Percentiles rank a stretch among this genome's conserved stretches.
phyloP scores from a whole-genome alignment of 441 rosid genomes.

The Corymbia calophylla region DNA sequence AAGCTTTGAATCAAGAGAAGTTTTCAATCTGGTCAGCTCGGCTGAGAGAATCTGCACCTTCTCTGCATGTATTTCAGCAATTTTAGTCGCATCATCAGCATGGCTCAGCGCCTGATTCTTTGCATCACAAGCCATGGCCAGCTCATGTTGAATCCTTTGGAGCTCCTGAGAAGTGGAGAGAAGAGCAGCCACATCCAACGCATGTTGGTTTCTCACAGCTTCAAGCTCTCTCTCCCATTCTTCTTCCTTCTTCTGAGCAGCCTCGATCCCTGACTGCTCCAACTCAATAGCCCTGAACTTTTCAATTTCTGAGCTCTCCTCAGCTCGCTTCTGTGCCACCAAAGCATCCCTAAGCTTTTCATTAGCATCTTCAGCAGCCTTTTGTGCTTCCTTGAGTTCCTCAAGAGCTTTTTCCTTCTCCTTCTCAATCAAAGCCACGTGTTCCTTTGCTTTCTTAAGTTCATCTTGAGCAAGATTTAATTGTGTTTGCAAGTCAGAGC shows the following conservation, averaged over 20 bases:
- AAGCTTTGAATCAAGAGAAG: constrained; percentile 53
- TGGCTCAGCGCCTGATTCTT: constrained; percentile 74
- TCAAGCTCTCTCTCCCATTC: constrained; percentile 70
- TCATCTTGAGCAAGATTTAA: constrained; percentile 62
- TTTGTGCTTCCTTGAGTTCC: constrained; percentile 67
- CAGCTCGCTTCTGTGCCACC: constrained; percentile 79
- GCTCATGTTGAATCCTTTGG: constrained; percentile 58
- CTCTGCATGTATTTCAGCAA: constrained; percentile 75
- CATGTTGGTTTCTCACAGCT: constrained; percentile 70
- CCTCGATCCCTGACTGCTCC: constrained; percentile 88
- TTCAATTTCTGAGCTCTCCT: constrained; percentile 70
- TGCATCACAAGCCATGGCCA: constrained; percentile 63
- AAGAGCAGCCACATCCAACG: constrained; percentile 66
- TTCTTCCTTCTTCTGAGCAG: constrained; percentile 61
- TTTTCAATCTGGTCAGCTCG: constrained; percentile 58
- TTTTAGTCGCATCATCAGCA: constrained; percentile 84
- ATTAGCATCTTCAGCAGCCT: constrained; percentile 53
- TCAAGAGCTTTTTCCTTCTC: constrained; percentile 59
- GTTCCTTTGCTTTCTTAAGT: constrained; percentile 74
- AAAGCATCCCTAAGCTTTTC: constrained; percentile 76
- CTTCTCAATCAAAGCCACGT: constrained; percentile 54
- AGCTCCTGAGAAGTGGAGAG: constrained; percentile 72
- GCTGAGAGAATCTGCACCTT: constrained; percentile 68
- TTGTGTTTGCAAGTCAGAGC: constrained; percentile 60
- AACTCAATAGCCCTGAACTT: constrained; percentile 77